phyloP scores from a whole-genome alignment of 192 early-diverging fungal genomes.

The Entomortierella beljakovae region DNA sequence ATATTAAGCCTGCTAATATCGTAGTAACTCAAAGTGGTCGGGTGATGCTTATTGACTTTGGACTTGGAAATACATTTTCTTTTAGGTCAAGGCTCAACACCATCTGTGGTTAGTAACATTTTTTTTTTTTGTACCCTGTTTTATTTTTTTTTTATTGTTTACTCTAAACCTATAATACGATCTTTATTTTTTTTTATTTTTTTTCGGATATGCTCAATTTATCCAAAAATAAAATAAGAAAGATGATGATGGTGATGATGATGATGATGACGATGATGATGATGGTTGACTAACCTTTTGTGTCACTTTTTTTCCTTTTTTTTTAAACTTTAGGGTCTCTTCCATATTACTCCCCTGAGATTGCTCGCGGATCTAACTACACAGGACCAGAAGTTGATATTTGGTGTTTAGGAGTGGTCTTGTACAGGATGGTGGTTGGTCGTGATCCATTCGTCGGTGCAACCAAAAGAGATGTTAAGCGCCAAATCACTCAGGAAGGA shows the following conservation, averaged over 20 bases:
- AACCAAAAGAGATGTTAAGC: slow-evolving; percentile 65
- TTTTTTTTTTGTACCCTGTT: too few species aligned
- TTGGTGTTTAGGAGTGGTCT: slow-evolving; percentile 93
- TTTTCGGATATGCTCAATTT: background rate
- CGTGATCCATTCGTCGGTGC: slow-evolving; percentile 63
- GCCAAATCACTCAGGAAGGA: slow-evolving; percentile 55
- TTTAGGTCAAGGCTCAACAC: slow-evolving; percentile 75
- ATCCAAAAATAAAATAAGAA: background rate
- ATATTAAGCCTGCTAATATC: slow-evolving; percentile 90
- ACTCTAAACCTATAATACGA: background rate
- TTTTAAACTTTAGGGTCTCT: slow-evolving; percentile 72
- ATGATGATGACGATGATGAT: too few species aligned
- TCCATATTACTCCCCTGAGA: slow-evolving; percentile 91
- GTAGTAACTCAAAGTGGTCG: slow-evolving; percentile 78
- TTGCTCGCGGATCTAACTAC: slow-evolving; percentile 91
- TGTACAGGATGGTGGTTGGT: slow-evolving; percentile 84
- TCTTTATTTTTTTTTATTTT: background rate
- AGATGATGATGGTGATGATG: too few species aligned
- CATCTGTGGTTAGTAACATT: slow-evolving; percentile 78
- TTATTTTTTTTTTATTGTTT: background rate
- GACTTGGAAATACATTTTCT: slow-evolving; percentile 86
- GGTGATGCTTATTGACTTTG: slow-evolving; percentile 94
- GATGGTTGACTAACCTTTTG: background rate
- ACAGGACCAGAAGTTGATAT: slow-evolving; percentile 94
- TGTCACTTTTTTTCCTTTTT: background rate